Base-by-base conservation (phyloP, 441 rosid genomes). In the Gossypium lobatum region DNA sequence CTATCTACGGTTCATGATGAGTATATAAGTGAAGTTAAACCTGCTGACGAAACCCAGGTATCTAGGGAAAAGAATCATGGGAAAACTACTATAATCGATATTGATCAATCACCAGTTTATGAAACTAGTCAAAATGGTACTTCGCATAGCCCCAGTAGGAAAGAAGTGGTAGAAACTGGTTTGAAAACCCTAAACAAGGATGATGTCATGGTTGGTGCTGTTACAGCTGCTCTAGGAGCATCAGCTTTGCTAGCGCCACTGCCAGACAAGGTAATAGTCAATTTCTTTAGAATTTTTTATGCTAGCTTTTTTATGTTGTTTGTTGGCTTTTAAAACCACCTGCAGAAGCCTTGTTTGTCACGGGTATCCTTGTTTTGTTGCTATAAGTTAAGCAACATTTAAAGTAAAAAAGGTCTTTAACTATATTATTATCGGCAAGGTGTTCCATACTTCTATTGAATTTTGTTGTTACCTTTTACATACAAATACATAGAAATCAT, bases 201-300 rank as follows among this genome's bases (percentile, higher is more conserved):
- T 10, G 72, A 75, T 74, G 85, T 89, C 67, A 84, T 95, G 97
- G 91, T 86, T 82, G 97, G 97, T 79, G 97, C 94, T 76, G 81
- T 93, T 60, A 88, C 95, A 67, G 97, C 96, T 83, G 98, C 99
- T 70, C 78, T 96, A 69, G 99, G 99, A 75, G 93, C 97, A 75
- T 92, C 99, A 75, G 91, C 98, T 68, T 85, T 92, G 58, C 83
- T 96, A 63, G 86, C 82, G 62, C 88, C 86, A 71, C 28, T 57
- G 61, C 28, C 28, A 57, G 82, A 86, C 71, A 83, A 87, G 93
- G 99, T 96, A 88, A 50, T 76, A 64, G 31, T 64, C 76, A 59
- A 59, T 76, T 31, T 71, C 18, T 48, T 68, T 70, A 18, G 16
- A 21, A 21, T 53, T 34, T 39, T 34, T 11, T 55, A 20, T 26